Evolutionary conservation across 2,329 filamentous ascomycete genomes (phyloP).

Genomic region (Verticillium tricorpus): DNA sequence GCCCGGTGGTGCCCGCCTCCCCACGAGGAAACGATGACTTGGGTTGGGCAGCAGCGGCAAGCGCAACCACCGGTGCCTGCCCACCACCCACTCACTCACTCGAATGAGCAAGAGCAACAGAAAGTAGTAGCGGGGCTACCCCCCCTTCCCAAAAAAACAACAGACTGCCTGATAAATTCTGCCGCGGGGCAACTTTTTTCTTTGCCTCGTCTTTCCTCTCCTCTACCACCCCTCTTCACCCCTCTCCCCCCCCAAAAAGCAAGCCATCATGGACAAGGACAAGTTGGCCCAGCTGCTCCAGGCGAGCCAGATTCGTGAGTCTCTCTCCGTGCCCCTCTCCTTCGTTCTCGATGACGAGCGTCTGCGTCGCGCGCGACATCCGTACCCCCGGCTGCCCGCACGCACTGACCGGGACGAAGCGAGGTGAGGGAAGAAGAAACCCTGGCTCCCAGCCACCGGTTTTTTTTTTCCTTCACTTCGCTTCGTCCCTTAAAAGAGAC

Average conservation of each 20-base stretch:
- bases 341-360: neutral
- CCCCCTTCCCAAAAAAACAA: neutral
- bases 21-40: neutral
- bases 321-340: neutral
- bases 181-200: constrained; percentile 4
- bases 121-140: neutral
- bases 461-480: constrained; percentile 7
- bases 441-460: constrained; percentile 4
- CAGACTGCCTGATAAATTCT: neutral
- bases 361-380: neutral
- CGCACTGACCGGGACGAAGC: constrained; percentile 1
- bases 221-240: constrained; percentile 1
- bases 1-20: no score
- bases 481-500: constrained; percentile 8
- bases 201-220: constrained; percentile 6
- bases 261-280: constrained; percentile 45
- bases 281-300: constrained; percentile 83
- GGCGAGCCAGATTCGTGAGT: constrained; percentile 70
- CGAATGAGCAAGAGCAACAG: neutral
- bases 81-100: neutral
- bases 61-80: neutral
- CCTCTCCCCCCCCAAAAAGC: neutral
- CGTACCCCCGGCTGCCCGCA: neutral
- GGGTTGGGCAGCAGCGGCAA: neutral
- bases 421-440: constrained; percentile 4